Evolutionary conservation across 768 basidiomycete species (phyloP).

Genomic region (Crucibulum laeve): DNA sequence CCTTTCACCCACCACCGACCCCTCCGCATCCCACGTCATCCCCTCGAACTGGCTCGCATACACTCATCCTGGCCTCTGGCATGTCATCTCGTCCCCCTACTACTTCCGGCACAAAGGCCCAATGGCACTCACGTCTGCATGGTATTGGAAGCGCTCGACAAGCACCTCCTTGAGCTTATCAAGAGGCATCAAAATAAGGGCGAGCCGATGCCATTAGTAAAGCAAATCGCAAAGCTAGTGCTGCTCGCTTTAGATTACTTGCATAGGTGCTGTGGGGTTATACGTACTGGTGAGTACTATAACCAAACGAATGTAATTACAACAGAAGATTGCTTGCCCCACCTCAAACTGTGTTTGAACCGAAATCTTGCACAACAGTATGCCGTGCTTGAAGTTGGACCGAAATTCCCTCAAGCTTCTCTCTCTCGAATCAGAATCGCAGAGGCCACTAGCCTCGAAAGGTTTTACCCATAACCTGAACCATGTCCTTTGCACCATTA

Average conservation of each 20-base stretch:
- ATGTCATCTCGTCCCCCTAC: constrained; percentile 97
- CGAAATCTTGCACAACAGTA: no score
- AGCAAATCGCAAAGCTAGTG: constrained; percentile 96
- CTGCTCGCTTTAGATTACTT: constrained; percentile 96
- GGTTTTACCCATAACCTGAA: no score
- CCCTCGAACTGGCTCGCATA: constrained; percentile 53
- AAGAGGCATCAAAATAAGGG: constrained; percentile 98
- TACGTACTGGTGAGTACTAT: constrained; percentile 96
- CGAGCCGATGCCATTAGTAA: constrained; percentile 88
- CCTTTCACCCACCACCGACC: no score
- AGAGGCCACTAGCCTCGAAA: no score
- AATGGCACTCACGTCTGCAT: constrained; percentile 99
- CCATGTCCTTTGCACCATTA: no score
- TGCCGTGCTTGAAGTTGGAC: no score
- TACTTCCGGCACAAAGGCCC: constrained; percentile 94
- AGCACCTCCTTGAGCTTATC: constrained; percentile 93
- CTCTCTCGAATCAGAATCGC: no score
- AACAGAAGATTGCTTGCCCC: no score
- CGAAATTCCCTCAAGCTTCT: no score
- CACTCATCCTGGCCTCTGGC: constrained; percentile 83
- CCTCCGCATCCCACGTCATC: constrained; percentile 43
- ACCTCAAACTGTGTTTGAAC: no score
- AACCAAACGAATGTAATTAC: no score
- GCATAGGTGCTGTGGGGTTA: constrained; percentile 95
- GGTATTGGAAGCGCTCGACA: constrained; percentile 98